Evolutionary conservation across 164 flowering plant genomes (phyloP).

Genomic region (Macadamia tetraphylla): DNA sequence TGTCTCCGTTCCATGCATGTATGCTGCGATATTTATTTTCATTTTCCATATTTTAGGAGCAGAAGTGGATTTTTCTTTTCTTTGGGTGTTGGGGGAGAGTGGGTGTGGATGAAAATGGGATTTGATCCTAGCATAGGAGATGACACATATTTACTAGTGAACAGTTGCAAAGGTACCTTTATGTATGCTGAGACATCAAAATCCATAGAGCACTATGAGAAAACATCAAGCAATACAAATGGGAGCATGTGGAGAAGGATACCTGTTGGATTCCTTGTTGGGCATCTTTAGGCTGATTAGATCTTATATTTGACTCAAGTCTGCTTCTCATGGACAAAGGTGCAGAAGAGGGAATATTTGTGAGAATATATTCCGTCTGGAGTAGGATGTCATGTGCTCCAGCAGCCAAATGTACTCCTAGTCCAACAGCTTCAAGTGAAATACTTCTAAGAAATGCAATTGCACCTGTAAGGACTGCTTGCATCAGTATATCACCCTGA

Average conservation of each 20-base stretch:
- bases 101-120: no score
- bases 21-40: no score
- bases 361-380: slow-evolving; percentile 75
- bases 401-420: slow-evolving; percentile 93
- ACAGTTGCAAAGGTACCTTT: no score
- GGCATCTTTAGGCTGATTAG: slow-evolving; percentile 82
- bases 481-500: not conserved
- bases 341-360: slow-evolving; percentile 58
- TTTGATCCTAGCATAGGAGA: no score
- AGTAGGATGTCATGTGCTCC: slow-evolving; percentile 88
- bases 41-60: no score
- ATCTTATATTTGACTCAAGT: slow-evolving; percentile 40
- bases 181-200: not conserved
- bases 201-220: not conserved
- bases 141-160: no score
- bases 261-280: slow-evolving; percentile 89
- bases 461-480: slow-evolving; percentile 47
- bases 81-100: no score
- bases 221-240: not conserved
- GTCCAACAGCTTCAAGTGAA: slow-evolving; percentile 91
- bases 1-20: no score
- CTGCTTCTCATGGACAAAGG: slow-evolving; percentile 33
- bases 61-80: no score
- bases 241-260: not conserved
- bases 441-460: slow-evolving; percentile 90